Evolutionary conservation across 257 asterid species (phyloP).

Genomic region (Petrea volubilis): DNA sequence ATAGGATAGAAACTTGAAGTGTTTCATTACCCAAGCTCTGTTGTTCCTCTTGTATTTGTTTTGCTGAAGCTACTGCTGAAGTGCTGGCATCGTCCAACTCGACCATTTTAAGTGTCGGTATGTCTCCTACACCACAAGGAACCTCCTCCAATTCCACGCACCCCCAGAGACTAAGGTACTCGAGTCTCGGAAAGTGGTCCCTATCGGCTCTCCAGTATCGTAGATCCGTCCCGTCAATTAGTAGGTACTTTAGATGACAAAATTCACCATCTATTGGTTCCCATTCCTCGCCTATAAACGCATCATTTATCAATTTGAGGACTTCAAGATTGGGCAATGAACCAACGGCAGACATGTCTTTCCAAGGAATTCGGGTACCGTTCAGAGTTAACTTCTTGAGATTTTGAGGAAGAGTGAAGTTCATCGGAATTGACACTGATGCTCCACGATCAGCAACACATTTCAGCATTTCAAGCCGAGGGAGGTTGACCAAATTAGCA

Average conservation of each 20-base stretch:
- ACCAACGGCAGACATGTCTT: background rate
- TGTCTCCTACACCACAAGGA: background rate
- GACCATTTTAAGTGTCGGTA: background rate
- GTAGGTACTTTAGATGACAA: background rate
- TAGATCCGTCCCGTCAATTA: background rate
- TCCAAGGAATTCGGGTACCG: background rate
- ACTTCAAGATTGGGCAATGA: background rate
- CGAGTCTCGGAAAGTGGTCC: background rate
- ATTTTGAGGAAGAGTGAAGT: background rate
- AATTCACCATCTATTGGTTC: background rate
- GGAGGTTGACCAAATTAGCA: background rate
- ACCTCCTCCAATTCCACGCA: background rate
- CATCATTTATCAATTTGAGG: background rate
- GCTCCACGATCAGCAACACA: background rate
- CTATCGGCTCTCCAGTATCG: background rate
- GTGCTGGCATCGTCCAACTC: background rate
- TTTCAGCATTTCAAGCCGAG: background rate
- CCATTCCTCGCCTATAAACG: background rate
- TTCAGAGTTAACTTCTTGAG: background rate
- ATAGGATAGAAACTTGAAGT: background rate
- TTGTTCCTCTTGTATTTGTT: background rate
- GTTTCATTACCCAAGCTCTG: background rate
- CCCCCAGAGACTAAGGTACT: background rate
- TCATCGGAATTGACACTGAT: background rate
- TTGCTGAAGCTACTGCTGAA: background rate